A percentile compares a stretch with the other conserved stretches of the same genome.
Evolutionary conservation across 345 rosid genomes (phyloP).

Genomic region (rapeseed (Brassica napus)): DNA sequence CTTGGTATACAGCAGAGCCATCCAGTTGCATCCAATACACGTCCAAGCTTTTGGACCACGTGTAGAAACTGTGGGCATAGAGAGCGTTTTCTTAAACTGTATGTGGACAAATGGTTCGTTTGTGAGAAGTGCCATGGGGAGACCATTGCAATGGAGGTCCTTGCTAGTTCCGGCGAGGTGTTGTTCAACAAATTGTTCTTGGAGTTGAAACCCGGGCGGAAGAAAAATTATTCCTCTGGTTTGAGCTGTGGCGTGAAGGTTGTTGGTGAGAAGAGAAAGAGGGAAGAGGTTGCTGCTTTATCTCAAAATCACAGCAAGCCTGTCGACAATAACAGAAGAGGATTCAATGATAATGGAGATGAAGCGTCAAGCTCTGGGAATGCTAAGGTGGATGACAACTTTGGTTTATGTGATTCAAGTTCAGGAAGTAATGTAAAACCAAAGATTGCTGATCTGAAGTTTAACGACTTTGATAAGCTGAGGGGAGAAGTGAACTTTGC

Average conservation of each 20-base stretch:
- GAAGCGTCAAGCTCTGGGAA: too few species aligned
- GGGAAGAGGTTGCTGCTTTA: neutral
- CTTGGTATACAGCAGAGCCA: neutral
- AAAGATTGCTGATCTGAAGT: neutral
- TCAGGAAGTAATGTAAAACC: neutral
- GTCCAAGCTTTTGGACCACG: neutral
- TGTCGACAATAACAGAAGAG: too few species aligned
- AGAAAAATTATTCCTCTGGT: neutral
- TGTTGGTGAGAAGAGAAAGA: slow-evolving; percentile 30
- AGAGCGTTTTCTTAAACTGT: neutral
- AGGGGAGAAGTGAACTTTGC: slow-evolving; percentile 48
- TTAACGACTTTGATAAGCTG: slow-evolving; percentile 50
- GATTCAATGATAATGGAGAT: too few species aligned
- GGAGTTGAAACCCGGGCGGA: neutral
- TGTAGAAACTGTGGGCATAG: neutral
- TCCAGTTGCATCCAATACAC: neutral
- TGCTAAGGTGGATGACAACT: too few species aligned
- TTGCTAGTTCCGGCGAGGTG: neutral
- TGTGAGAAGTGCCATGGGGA: neutral
- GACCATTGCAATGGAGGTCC: neutral
- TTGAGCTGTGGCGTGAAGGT: neutral
- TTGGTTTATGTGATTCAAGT: too few species aligned
- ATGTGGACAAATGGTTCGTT: neutral
- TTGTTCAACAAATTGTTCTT: neutral
- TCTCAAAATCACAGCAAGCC: neutral